Evolutionary conservation across 352 stramenopile species (phyloP), one percentile per base, ranked within the genome.

Genomic region (Globisporangium mamillatum): DNA sequence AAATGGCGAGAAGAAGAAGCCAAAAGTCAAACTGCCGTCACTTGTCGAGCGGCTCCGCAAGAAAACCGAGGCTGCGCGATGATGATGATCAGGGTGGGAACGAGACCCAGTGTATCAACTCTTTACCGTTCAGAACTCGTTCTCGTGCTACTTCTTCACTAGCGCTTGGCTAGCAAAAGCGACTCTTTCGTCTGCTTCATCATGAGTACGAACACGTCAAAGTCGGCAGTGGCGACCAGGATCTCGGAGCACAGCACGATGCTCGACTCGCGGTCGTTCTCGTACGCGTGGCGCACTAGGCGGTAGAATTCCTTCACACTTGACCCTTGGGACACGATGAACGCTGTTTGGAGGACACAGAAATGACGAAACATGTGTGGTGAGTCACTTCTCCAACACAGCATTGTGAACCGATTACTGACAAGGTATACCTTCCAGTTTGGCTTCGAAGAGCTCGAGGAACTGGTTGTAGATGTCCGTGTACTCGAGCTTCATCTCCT

Each of bases 401-500:
- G 1, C 24, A 50, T 29, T 36, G 32, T 36, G 32, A 36, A 6
- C 32, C 32, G 20, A 16, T 24, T 36, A 58, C 14, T 18, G 53
- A 8, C 20, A 1, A 5, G 8, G 14, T n/a, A 32, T 71, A 90
- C 85, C 81, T 91, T 91, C 81, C n/a, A 93, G 76, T 56, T 93
- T 91, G 63, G 72, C 69, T 55, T 93, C 85, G 60, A 93, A 93
- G 18, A 93, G 79, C 34, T 76, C 77, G 41, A 85, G 77, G 67
- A 93, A 93, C 34, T 86, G 54, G 65, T 90, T 90, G 79, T 93
- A 93, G 53, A 93, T 78, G n/a, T 89, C 81, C 25, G 85, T 91
- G 71, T 93, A 93, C 85, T 92, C 80, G 60, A 93, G 80, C 60
- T 92, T 90, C 85, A 93, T 93, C 66, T 93, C 85, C 16, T 93